These are phyloP conservation scores for Lentinula raphanica DNA, from an alignment of 768 basidiomycete species.

Conservation along the genomic window DNA sequence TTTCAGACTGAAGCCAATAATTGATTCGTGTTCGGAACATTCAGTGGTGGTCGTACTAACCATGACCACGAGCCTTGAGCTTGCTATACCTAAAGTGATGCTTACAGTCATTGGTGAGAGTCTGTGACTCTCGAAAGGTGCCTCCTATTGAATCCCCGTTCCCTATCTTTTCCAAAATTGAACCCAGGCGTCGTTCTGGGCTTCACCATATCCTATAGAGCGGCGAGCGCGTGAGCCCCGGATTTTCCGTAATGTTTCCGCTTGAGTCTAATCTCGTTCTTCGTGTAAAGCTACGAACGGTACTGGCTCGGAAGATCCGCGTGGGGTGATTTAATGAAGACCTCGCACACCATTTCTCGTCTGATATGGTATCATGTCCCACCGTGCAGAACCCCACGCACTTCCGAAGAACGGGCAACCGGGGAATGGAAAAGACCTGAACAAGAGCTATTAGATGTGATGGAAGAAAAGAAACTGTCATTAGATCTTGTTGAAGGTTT, in stretches of 20 bases:
- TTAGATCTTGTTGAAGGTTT: constrained; percentile 56
- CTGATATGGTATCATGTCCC: constrained; percentile 63
- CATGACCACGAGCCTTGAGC: constrained; percentile 29
- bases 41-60: constrained; percentile 41
- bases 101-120: constrained; percentile 53
- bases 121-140: background rate
- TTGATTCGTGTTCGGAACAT: background rate
- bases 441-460: constrained; percentile 43
- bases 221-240: constrained; percentile 46
- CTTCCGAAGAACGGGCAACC: constrained; percentile 28
- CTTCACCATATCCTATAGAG: constrained; percentile 57
- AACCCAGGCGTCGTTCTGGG: constrained; percentile 41
- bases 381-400: constrained; percentile 37
- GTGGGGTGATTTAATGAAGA: constrained; percentile 34
- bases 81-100: constrained; percentile 52
- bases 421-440: constrained; percentile 26
- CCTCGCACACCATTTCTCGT: constrained; percentile 42
- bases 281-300: constrained; percentile 45
- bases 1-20: background rate
- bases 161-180: background rate
- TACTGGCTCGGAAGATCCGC: constrained; percentile 53
- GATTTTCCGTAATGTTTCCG: background rate
- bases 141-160: background rate
- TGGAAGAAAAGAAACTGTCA: constrained; percentile 58
- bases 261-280: background rate